Evolutionary conservation across 495 filamentous ascomycete species (phyloP).

Genomic region (Hypoxylon trugodes): DNA sequence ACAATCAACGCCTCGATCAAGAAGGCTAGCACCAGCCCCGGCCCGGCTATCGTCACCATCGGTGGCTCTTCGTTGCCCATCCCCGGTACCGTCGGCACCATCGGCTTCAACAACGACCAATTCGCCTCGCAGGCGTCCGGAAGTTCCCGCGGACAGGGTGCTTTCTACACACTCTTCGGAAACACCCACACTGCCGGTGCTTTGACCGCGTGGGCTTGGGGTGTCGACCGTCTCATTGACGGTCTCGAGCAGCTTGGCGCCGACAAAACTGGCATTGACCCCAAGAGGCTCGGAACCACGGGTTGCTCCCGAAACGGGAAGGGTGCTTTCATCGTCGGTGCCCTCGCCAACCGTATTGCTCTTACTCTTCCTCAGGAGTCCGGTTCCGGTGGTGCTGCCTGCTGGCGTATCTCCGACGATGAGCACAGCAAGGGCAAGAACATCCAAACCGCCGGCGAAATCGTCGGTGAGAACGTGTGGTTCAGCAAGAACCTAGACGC

Average conservation of each 20-base stretch:
- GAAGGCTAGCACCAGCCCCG: slow-evolving; percentile 49
- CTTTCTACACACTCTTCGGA: slow-evolving; percentile 61
- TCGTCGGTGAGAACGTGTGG: slow-evolving; percentile 62
- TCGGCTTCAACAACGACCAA: slow-evolving; percentile 59
- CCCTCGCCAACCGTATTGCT: slow-evolving; percentile 58
- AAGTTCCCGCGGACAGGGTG: slow-evolving; percentile 52
- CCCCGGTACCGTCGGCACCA: slow-evolving; percentile 56
- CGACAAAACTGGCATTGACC: slow-evolving; percentile 54
- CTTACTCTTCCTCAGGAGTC: slow-evolving; percentile 63
- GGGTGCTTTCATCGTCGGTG: slow-evolving; percentile 61
- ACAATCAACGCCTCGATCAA: slow-evolving; percentile 55
- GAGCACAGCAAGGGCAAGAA: slow-evolving; percentile 55
- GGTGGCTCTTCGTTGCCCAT: slow-evolving; percentile 58
- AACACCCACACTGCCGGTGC: slow-evolving; percentile 57
- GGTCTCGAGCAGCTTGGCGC: slow-evolving; percentile 56
- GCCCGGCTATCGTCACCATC: slow-evolving; percentile 59
- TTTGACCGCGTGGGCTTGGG: slow-evolving; percentile 62
- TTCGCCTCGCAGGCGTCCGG: slow-evolving; percentile 53
- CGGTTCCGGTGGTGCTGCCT: slow-evolving; percentile 58
- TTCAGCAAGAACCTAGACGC: slow-evolving; percentile 55
- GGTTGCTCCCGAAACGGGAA: slow-evolving; percentile 65
- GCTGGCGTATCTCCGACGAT: slow-evolving; percentile 59
- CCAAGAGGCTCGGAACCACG: slow-evolving; percentile 57
- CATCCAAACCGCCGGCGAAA: slow-evolving; percentile 60
- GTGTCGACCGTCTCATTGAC: slow-evolving; percentile 61